These are phyloP conservation scores for Anethum foeniculum DNA, from an alignment of 140 eudicot genomes.

Conservation along the genomic window DNA sequence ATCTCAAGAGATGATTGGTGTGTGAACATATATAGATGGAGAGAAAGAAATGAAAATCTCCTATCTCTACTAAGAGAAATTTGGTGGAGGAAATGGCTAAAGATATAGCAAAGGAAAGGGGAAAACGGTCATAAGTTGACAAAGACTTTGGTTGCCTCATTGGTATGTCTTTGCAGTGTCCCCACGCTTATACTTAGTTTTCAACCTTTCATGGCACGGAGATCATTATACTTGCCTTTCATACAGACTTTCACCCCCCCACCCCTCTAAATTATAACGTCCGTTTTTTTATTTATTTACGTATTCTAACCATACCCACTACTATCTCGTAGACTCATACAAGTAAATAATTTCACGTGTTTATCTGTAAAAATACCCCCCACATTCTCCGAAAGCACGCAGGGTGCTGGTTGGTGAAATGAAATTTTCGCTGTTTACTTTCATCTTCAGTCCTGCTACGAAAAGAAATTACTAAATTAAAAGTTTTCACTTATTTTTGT, in stretches of 20 bases:
- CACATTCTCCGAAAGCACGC: background rate
- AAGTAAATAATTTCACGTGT: background rate
- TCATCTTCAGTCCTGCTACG: background rate
- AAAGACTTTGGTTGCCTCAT: conserved; percentile 21
- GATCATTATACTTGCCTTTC: background rate
- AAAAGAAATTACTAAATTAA: background rate
- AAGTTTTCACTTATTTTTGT: background rate
- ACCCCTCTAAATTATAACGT: background rate
- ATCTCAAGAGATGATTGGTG: background rate
- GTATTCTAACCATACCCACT: background rate
- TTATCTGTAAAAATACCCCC: background rate
- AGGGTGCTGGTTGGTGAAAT: background rate
- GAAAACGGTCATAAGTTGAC: conserved; percentile 31
- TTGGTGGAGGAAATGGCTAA: conserved; percentile 19
- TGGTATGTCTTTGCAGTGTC: conserved; percentile 23
- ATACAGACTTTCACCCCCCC: background rate
- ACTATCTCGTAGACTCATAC: background rate
- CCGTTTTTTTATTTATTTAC: background rate
- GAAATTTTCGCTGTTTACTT: background rate
- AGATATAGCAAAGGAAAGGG: conserved; percentile 5
- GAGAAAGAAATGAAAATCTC: background rate
- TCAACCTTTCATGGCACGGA: background rate
- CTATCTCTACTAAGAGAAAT: background rate
- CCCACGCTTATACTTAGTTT: conserved; percentile 11
- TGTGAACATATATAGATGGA: background rate